phyloP scores from a whole-genome alignment of 148 eudicot species.

The Rhododendron vialii region DNA sequence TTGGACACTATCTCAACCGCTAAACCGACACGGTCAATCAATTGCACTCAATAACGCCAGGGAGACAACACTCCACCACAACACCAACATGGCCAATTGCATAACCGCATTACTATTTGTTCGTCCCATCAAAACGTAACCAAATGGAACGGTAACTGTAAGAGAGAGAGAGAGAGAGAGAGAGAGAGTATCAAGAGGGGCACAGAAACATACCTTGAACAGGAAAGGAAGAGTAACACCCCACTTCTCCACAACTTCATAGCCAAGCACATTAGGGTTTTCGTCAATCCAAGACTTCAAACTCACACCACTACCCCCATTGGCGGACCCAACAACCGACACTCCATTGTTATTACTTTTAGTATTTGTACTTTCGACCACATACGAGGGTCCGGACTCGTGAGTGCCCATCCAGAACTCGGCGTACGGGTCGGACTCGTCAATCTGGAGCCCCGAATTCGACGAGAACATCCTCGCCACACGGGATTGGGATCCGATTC shows the following conservation, averaged over 20 bases:
- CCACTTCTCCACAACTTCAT: constrained; percentile 8
- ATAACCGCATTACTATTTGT: neutral
- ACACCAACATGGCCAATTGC: neutral
- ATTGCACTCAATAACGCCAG: neutral
- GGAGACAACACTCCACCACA: neutral
- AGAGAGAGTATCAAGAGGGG: neutral
- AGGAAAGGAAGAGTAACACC: constrained; percentile 65
- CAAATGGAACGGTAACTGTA: neutral
- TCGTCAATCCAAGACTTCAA: constrained; percentile 67
- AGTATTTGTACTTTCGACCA: constrained; percentile 11
- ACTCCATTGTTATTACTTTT: neutral
- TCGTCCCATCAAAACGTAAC: neutral
- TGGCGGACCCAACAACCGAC: constrained; percentile 37
- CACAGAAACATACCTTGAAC: constrained; percentile 56
- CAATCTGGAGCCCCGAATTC: constrained; percentile 44
- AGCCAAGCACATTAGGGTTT: constrained; percentile 74
- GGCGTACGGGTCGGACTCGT: constrained; percentile 52
- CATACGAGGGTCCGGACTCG: constrained; percentile 77
- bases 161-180: neutral
- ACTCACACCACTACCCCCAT: constrained; percentile 53
- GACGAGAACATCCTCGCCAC: constrained; percentile 52
- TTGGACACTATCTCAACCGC: neutral
- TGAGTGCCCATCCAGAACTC: constrained; percentile 99
- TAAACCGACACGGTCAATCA: neutral
- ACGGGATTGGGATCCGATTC: constrained; percentile 44